A percentile compares a stretch with the other conserved stretches of the same genome.
Conservation (phyloP, 75 land plant genomes). For the Cunninghamia lanceolata region DNA sequence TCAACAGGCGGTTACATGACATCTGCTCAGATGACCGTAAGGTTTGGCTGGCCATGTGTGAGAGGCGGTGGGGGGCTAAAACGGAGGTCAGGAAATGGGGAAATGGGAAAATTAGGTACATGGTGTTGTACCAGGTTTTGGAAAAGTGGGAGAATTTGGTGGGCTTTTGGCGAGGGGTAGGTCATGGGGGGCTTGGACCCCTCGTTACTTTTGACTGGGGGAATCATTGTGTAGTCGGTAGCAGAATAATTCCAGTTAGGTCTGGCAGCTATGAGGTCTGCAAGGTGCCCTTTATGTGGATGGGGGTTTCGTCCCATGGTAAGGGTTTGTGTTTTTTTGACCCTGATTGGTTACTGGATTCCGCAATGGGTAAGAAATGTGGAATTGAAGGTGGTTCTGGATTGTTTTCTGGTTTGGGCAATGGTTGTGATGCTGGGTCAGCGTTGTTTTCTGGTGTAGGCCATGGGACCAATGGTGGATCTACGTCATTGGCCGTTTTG, state of each 20-base stretch:
- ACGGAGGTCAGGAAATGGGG: slow-evolving; percentile 58
- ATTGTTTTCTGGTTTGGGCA: slow-evolving; percentile 16
- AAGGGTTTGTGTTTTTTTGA: slow-evolving; percentile 41
- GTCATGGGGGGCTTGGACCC: slow-evolving; percentile 24
- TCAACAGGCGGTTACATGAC: slow-evolving; percentile 40
- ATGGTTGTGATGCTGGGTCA: not conserved
- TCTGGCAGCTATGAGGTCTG: slow-evolving; percentile 45
- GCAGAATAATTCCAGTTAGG: slow-evolving; percentile 45
- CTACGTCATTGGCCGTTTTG: not conserved
- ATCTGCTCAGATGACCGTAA: slow-evolving; percentile 48
- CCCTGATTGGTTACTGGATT: slow-evolving; percentile 22
- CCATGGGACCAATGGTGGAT: not conserved
- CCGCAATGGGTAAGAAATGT: not conserved
- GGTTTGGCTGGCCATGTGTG: slow-evolving; percentile 71
- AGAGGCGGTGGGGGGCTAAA: slow-evolving; percentile 64
- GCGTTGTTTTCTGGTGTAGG: not conserved
- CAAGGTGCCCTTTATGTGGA: slow-evolving; percentile 72
- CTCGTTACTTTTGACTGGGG: slow-evolving; percentile 84
- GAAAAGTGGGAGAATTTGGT: slow-evolving; percentile 62
- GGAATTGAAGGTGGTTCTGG: slow-evolving; percentile 4
- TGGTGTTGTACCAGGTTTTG: slow-evolving; percentile 48
- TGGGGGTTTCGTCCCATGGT: slow-evolving; percentile 44
- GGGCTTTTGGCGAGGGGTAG: slow-evolving; percentile 90
- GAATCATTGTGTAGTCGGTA: slow-evolving; percentile 38
- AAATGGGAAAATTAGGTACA: slow-evolving; percentile 38